These are phyloP conservation scores for Xylaria sp. DNA, from an alignment of 495 filamentous ascomycete species.

Conservation along the genomic window DNA sequence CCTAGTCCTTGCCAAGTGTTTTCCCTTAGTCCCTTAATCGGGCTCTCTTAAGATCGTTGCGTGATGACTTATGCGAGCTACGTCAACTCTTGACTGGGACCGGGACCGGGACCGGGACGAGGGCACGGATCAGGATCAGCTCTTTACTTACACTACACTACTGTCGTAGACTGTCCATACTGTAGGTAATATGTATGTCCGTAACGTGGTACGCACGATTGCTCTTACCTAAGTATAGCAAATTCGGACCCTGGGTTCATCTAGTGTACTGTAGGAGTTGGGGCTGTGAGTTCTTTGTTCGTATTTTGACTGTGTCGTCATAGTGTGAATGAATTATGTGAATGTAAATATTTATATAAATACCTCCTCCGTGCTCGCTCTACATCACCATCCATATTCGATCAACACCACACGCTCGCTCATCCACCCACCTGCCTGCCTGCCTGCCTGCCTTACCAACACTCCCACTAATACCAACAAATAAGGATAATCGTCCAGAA, in stretches of 20 bases:
- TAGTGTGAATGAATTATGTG: too few species aligned
- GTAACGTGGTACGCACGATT: neutral
- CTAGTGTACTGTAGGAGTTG: too few species aligned
- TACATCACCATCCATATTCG: neutral
- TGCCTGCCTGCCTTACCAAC: too few species aligned
- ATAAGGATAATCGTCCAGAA: neutral
- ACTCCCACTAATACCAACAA: neutral
- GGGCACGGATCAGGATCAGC: too few species aligned
- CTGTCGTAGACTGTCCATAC: too few species aligned
- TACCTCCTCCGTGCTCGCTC: neutral
- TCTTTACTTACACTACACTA: neutral
- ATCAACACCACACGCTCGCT: neutral
- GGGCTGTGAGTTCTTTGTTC: neutral
- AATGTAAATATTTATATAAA: neutral
- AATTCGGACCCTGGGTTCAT: too few species aligned
- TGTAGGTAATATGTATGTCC: neutral
- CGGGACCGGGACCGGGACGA: neutral
- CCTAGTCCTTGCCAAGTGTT: too few species aligned
- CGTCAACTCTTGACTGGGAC: neutral
- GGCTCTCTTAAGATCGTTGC: neutral
- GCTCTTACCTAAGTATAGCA: slow-evolving; percentile 7
- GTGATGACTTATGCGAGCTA: slow-evolving; percentile 10
- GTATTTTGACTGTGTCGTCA: neutral
- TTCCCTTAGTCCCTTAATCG: neutral
- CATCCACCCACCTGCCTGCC: too few species aligned